phyloP scores from a whole-genome alignment of 129 eudicot species.

The Artemisia annua region DNA sequence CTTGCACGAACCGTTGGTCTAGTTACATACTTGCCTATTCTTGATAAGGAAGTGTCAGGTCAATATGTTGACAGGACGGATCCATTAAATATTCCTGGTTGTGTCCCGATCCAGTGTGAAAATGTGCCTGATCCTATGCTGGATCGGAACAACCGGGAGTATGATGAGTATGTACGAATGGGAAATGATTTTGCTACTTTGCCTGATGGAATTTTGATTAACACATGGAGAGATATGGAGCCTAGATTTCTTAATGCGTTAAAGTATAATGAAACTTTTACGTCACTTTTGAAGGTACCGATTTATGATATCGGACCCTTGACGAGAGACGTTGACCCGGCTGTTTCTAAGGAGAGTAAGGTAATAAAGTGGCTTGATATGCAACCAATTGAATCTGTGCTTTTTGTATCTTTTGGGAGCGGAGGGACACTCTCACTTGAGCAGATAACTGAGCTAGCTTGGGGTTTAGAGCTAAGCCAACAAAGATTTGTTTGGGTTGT shows the following conservation, averaged over 20 bases:
- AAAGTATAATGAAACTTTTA: constrained; percentile 20
- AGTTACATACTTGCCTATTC: constrained; percentile 26
- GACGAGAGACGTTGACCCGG: too few species aligned
- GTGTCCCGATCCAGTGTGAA: constrained; percentile 45
- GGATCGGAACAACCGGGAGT: constrained; percentile 45
- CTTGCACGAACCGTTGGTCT: constrained; percentile 41
- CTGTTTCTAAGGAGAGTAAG: background rate
- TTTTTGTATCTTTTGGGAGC: constrained; percentile 6
- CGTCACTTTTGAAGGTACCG: constrained; percentile 39
- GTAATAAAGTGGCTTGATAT: constrained; percentile 47
- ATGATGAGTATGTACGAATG: constrained; percentile 33
- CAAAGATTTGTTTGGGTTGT: constrained; percentile 9
- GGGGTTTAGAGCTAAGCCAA: constrained; percentile 46
- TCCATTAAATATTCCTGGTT: constrained; percentile 51
- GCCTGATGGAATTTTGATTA: constrained; percentile 50
- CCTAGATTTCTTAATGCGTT: constrained; percentile 28
- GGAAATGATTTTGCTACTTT: constrained; percentile 20
- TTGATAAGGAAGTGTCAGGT: constrained; percentile 44
- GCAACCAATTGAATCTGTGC: constrained; percentile 55
- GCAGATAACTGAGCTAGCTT: constrained; percentile 44
- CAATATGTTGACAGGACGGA: constrained; percentile 51
- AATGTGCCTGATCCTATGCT: constrained; percentile 56
- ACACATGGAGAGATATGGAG: constrained; percentile 64
- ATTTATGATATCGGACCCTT: constrained; percentile 58
- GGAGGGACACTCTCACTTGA: constrained; percentile 42